These are phyloP conservation scores for Elaeis oleifera DNA, from an alignment of 202 grass and related monocot genomes.

Conservation along the genomic window DNA sequence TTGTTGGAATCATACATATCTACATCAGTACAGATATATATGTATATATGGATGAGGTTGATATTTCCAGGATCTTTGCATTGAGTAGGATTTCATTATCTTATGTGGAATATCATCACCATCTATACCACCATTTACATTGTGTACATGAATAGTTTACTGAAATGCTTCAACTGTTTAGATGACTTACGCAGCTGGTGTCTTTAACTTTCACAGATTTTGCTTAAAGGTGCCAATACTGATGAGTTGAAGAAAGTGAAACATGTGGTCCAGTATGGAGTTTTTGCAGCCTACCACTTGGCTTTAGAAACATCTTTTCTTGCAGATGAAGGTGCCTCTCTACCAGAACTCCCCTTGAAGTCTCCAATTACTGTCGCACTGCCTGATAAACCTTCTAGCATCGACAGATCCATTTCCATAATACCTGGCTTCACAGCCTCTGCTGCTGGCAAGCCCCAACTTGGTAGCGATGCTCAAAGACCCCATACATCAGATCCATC, in stretches of 20 bases:
- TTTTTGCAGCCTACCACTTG: constrained; percentile 95
- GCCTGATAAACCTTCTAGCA: constrained; percentile 55
- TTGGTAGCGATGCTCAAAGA: constrained; percentile 24
- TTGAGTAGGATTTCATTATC: too few relatives aligned
- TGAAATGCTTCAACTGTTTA: too few relatives aligned
- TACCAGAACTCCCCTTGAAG: constrained; percentile 62
- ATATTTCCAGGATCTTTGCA: too few relatives aligned
- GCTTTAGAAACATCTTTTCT: constrained; percentile 97
- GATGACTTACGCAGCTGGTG: constrained; percentile 15
- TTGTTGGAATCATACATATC: too few relatives aligned
- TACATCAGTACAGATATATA: too few relatives aligned
- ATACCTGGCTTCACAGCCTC: constrained; percentile 52
- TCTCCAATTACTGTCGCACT: constrained; percentile 73
- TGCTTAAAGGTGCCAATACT: constrained; percentile 75
- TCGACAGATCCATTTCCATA: constrained; percentile 60
- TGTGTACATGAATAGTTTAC: too few relatives aligned
- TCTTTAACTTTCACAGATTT: constrained; percentile 45
- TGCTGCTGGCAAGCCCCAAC: constrained; percentile 25
- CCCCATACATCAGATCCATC: constrained; percentile 9
- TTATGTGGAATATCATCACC: too few relatives aligned
- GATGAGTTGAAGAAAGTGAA: constrained; percentile 95
- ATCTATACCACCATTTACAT: too few relatives aligned
- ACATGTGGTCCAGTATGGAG: constrained; percentile 83
- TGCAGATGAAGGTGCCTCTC: constrained; percentile 79
- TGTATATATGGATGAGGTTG: too few relatives aligned